Evolutionary conservation across 2,329 filamentous ascomycete species (phyloP).

Genomic region (Cercospora zeae-maydis): DNA sequence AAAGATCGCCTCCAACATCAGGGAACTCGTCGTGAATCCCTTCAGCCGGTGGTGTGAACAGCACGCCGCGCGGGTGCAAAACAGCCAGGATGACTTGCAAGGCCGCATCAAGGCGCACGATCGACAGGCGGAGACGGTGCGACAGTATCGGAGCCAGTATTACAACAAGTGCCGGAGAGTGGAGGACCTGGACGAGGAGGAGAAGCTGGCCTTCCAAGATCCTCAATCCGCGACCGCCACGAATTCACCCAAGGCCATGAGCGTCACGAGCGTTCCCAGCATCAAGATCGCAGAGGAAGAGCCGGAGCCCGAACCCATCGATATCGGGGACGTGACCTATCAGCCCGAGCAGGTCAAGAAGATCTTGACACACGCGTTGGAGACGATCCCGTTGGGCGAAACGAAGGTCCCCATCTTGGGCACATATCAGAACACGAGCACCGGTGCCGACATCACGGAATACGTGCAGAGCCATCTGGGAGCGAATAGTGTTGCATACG

Average conservation of each 20-base stretch:
- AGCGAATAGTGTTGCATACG: constrained; percentile 79
- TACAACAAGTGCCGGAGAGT: constrained; percentile 98
- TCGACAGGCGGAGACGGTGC: constrained; percentile 81
- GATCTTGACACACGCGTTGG: constrained; percentile 79
- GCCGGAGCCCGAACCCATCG: constrained; percentile 75
- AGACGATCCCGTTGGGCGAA: constrained; percentile 81
- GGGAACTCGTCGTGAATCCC: constrained; percentile 89
- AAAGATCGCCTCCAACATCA: constrained; percentile 94
- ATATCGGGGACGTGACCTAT: constrained; percentile 88
- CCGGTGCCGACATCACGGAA: constrained; percentile 88
- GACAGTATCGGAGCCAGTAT: constrained; percentile 91
- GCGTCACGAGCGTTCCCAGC: constrained; percentile 63
- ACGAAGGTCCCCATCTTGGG: constrained; percentile 94
- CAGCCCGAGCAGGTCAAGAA: constrained; percentile 84
- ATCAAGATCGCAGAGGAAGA: constrained; percentile 75
- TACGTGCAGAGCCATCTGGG: constrained; percentile 88
- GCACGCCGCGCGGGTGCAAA: constrained; percentile 84
- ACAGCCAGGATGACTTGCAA: constrained; percentile 93
- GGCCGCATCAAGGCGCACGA: constrained; percentile 87
- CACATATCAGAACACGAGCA: constrained; percentile 88
- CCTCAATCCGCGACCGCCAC: constrained; percentile 53
- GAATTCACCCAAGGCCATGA: constrained; percentile 47
- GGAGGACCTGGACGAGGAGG: constrained; percentile 96
- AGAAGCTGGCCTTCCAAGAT: constrained; percentile 94
- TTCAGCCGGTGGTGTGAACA: constrained; percentile 96